phyloP scores from a whole-genome alignment of 1,139 yeast species.

The Wickerhamomyces sp. region DNA sequence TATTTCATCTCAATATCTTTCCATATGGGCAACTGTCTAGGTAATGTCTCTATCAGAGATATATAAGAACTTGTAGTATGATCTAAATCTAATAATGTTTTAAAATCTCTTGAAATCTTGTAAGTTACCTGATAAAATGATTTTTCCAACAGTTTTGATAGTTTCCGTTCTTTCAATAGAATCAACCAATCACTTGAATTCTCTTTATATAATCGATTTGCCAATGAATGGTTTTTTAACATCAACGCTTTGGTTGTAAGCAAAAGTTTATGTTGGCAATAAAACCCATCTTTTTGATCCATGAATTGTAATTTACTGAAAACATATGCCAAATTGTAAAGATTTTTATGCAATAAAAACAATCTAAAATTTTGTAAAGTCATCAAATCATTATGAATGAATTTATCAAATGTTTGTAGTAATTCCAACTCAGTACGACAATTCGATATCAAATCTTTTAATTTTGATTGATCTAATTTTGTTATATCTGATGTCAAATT shows the following conservation, averaged over 20 bases:
- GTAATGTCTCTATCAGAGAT: slow-evolving; percentile 15
- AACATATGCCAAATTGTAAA: slow-evolving; percentile 8
- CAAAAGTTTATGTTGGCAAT: slow-evolving; percentile 7
- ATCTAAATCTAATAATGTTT: background rate
- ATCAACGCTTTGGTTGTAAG: slow-evolving; percentile 10
- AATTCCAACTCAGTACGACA: slow-evolving; percentile 4
- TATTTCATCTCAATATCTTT: background rate
- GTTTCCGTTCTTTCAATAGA: slow-evolving; percentile 1
- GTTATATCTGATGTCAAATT: background rate
- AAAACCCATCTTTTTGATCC: slow-evolving; percentile 3
- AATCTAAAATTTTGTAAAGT: slow-evolving; percentile 7
- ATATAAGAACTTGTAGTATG: slow-evolving; percentile 4
- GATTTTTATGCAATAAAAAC: slow-evolving; percentile 8
- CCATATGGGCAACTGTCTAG: slow-evolving; percentile 6
- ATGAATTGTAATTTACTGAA: slow-evolving; percentile 11
- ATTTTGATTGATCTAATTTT: slow-evolving; percentile 7
- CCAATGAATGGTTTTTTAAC: slow-evolving; percentile 5
- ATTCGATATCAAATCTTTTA: slow-evolving; percentile 4
- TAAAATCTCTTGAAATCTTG: slow-evolving; percentile 7
- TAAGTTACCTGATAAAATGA: slow-evolving; percentile 16
- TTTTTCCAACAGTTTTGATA: slow-evolving; percentile 13
- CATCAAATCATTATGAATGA: slow-evolving; percentile 9
- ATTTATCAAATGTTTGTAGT: slow-evolving; percentile 11
- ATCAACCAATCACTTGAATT: slow-evolving; percentile 10
- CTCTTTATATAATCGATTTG: slow-evolving; percentile 6